These are phyloP conservation scores for Fusarium sp. DNA, from an alignment of 2,329 filamentous ascomycete genomes.

Conservation along the genomic window DNA sequence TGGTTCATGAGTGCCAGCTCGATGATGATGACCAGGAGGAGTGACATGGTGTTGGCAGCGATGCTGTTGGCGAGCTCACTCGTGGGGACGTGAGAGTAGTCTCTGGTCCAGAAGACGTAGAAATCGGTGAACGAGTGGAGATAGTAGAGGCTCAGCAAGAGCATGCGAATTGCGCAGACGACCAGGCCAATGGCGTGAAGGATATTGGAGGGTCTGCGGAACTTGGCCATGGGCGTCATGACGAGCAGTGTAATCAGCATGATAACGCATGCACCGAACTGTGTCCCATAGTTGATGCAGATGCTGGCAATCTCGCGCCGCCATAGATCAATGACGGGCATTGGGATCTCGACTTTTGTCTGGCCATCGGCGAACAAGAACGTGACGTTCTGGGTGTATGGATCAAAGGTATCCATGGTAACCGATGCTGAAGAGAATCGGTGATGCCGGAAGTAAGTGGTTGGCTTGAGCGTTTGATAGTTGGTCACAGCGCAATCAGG, in stretches of 20 bases:
- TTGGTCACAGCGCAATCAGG: not conserved
- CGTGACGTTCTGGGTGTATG: conserved; percentile 54
- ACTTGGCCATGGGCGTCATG: conserved; percentile 77
- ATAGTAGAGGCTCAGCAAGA: conserved; percentile 72
- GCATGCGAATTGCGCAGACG: conserved; percentile 72
- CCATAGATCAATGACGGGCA: conserved; percentile 53
- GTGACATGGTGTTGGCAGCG: conserved; percentile 58
- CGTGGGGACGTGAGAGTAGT: conserved; percentile 65
- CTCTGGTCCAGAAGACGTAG: conserved; percentile 71
- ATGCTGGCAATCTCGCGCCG: conserved; percentile 54
- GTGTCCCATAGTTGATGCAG: conserved; percentile 77
- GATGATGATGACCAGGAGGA: conserved; percentile 63
- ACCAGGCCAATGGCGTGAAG: conserved; percentile 75
- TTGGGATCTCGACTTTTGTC: conserved; percentile 52
- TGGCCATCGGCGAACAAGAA: conserved; percentile 54
- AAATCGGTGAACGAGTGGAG: conserved; percentile 73
- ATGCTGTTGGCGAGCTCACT: conserved; percentile 56
- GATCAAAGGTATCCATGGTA: conserved; percentile 53
- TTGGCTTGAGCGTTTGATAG: not conserved
- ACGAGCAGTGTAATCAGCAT: conserved; percentile 77
- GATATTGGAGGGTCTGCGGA: conserved; percentile 74
- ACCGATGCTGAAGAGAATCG: not conserved
- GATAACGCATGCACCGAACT: conserved; percentile 78
- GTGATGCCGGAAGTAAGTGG: conserved; percentile 3
- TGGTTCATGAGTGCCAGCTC: conserved; percentile 66